Evolutionary conservation across 441 rosid genomes (phyloP).

Genomic region (Bocquillonia castaneifolia): DNA sequence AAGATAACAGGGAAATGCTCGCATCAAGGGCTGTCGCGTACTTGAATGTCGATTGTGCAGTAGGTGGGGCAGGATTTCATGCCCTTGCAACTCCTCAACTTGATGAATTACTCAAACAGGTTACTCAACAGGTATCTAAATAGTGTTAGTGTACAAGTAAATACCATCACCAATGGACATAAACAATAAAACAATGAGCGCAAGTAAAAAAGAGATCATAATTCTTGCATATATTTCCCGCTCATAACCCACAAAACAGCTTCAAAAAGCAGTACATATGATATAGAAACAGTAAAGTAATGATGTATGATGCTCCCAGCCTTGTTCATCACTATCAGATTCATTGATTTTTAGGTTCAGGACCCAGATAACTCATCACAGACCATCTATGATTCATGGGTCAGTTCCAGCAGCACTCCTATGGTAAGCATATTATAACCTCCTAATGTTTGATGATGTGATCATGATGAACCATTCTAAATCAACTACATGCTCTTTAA

Average conservation of each 20-base stretch:
- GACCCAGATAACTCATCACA: constrained; percentile 77
- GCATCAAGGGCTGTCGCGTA: constrained; percentile 74
- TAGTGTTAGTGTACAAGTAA: not conserved
- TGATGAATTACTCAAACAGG: constrained; percentile 59
- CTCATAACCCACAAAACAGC: not conserved
- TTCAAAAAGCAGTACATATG: constrained; percentile 7
- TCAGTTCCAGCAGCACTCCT: constrained; percentile 36
- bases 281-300: not conserved
- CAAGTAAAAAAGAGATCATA: not conserved
- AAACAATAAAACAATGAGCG: not conserved
- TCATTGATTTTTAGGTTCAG: constrained; percentile 44
- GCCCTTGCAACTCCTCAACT: constrained; percentile 85
- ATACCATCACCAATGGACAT: not conserved
- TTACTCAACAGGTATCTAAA: constrained; percentile 55
- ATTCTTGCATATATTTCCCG: not conserved
- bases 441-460: constrained; percentile 3
- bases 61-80: constrained; percentile 58
- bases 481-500: not conserved
- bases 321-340: constrained; percentile 12
- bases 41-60: constrained; percentile 68
- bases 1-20: constrained; percentile 72
- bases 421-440: constrained; percentile 37
- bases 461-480: constrained; percentile 6
- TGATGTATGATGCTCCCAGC: not conserved
- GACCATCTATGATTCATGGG: constrained; percentile 67